These are phyloP conservation scores for Candida chilensis DNA, from an alignment of 805 yeast species.

Conservation along the genomic window DNA sequence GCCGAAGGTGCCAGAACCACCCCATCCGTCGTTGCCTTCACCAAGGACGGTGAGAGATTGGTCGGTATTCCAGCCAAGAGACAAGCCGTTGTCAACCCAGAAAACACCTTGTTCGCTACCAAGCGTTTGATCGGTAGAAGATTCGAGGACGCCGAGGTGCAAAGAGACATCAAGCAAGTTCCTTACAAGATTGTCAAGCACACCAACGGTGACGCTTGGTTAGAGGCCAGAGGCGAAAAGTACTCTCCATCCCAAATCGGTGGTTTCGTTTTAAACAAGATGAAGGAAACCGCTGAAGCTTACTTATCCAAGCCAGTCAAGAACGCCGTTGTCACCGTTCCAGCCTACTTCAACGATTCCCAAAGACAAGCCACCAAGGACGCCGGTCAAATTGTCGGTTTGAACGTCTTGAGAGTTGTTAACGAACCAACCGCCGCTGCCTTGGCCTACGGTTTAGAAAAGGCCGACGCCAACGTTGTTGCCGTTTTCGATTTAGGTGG, in stretches of 20 bases:
- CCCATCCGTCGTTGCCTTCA: slow-evolving; percentile 92
- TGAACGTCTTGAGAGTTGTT: slow-evolving; percentile 82
- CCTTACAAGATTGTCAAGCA: slow-evolving; percentile 90
- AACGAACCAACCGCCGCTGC: slow-evolving; percentile 95
- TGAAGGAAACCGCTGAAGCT: slow-evolving; percentile 97
- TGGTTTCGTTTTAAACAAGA: slow-evolving; percentile 86
- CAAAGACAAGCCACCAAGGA: slow-evolving; percentile 94
- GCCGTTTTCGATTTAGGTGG: slow-evolving; percentile 98
- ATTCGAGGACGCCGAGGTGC: slow-evolving; percentile 83
- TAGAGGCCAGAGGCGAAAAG: slow-evolving; percentile 77
- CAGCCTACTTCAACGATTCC: slow-evolving; percentile 86
- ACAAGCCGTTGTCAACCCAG: slow-evolving; percentile 92
- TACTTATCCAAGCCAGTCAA: slow-evolving; percentile 79
- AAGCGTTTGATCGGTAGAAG: slow-evolving; percentile 93
- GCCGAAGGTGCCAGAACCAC: slow-evolving; percentile 74
- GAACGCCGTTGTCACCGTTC: slow-evolving; percentile 88
- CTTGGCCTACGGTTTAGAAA: slow-evolving; percentile 89
- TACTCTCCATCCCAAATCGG: slow-evolving; percentile 97
- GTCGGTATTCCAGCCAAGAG: slow-evolving; percentile 96
- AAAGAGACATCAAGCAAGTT: slow-evolving; percentile 77
- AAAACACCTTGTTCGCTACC: slow-evolving; percentile 89
- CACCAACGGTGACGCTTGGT: slow-evolving; percentile 93
- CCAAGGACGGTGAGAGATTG: slow-evolving; percentile 82
- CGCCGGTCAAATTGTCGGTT: slow-evolving; percentile 95
- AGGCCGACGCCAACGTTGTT: slow-evolving; percentile 70